phyloP scores from a whole-genome alignment of 164 flowering plant genomes.

The Berberis vulgaris region DNA sequence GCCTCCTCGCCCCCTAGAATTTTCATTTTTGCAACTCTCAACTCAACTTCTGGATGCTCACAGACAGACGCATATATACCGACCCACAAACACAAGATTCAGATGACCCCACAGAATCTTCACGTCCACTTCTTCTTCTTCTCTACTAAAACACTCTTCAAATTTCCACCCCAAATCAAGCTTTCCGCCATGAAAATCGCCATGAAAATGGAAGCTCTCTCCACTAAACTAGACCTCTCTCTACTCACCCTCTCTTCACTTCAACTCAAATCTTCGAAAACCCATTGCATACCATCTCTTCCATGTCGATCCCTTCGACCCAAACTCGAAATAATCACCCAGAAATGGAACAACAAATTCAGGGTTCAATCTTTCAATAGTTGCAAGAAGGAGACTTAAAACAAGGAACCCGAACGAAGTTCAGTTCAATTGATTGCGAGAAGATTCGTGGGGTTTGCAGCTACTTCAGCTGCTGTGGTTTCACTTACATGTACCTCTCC shows the following conservation, averaged over 20 bases:
- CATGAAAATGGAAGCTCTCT: constrained; percentile 30
- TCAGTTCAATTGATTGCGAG: constrained; percentile 29
- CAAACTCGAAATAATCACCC: no score
- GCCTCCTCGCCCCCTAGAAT: no score
- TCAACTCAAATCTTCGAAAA: constrained; percentile 15
- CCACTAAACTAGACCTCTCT: constrained; percentile 20
- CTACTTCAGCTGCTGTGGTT: constrained; percentile 42
- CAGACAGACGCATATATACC: background rate
- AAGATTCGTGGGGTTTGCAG: constrained; percentile 47
- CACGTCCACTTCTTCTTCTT: background rate
- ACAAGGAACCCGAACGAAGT: background rate
- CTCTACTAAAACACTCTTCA: background rate
- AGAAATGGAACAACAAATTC: background rate
- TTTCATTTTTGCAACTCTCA: no score
- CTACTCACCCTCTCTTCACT: constrained; percentile 14
- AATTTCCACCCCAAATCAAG: background rate
- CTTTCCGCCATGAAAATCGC: constrained; percentile 11
- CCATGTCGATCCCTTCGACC: background rate
- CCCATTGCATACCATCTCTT: constrained; percentile 9
- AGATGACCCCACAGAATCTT: constrained; percentile 1
- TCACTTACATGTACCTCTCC: constrained; percentile 43
- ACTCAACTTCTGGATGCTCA: background rate
- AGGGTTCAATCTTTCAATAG: constrained; percentile 2
- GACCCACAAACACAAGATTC: constrained; percentile 5
- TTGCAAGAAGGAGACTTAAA: background rate